phyloP scores from a whole-genome alignment of 208 protist species.

The Trypanosoma avium region DNA sequence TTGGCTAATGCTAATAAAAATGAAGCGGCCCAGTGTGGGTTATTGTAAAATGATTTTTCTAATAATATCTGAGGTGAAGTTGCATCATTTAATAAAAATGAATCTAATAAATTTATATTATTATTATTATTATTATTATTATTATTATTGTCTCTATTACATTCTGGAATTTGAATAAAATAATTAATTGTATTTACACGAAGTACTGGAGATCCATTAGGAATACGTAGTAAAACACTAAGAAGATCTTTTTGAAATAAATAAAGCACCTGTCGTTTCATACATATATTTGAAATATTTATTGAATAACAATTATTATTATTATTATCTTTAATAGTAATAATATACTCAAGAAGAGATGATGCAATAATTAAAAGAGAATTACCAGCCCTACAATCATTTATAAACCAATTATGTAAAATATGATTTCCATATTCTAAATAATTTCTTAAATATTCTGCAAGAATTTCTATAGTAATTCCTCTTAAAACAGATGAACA shows the following conservation, averaged over 20 bases:
- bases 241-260: slow-evolving; percentile 23
- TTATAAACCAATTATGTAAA: not conserved
- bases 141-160: slow-evolving; percentile 7
- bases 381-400: slow-evolving; percentile 2
- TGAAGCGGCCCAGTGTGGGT: slow-evolving; percentile 30
- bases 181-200: slow-evolving; percentile 11
- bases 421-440: not conserved
- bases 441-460: slow-evolving; percentile 20
- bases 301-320: too few relatives aligned
- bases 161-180: slow-evolving; percentile 11
- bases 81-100: slow-evolving; percentile 7
- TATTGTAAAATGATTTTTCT: slow-evolving; percentile 9
- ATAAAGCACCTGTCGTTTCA: slow-evolving; percentile 6
- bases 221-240: slow-evolving; percentile 12
- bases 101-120: not conserved
- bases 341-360: slow-evolving; percentile 6
- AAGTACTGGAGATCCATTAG: not conserved
- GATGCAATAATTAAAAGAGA: slow-evolving; percentile 10
- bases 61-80: slow-evolving; percentile 12
- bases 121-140: not conserved
- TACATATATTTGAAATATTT: not conserved
- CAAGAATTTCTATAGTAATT: slow-evolving; percentile 17
- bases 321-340: not conserved
- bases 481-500: slow-evolving; percentile 3
- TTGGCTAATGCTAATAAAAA: slow-evolving; percentile 21